phyloP scores from a whole-genome alignment of 805 yeast species.

The Brettanomyces sp. region DNA sequence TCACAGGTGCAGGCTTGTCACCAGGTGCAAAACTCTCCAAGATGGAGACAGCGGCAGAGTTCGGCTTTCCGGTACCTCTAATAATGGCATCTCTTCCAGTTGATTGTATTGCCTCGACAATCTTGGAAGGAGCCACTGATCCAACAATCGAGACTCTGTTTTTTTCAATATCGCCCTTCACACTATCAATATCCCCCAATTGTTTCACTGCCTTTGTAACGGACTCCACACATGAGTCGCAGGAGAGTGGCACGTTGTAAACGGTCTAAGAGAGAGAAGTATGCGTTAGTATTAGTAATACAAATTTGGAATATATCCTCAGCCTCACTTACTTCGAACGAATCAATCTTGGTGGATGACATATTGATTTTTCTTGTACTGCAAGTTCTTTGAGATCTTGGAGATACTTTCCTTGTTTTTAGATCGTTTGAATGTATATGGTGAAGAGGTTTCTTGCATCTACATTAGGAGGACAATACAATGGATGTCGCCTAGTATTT shows the following conservation, averaged over 20 bases:
- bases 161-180: conserved; percentile 46
- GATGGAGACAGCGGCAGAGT: conserved; percentile 87
- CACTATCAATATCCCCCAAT: conserved; percentile 40
- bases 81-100: conserved; percentile 87
- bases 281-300: background rate
- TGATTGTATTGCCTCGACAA: conserved; percentile 57
- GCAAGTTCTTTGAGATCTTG: too few relatives aligned
- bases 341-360: conserved; percentile 7
- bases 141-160: conserved; percentile 66
- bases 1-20: conserved; percentile 48
- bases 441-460: too few relatives aligned
- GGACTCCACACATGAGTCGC: conserved; percentile 59
- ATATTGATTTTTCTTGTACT: background rate
- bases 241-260: conserved; percentile 80
- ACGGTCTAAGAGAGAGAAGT: conserved; percentile 37
- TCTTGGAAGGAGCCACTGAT: conserved; percentile 61
- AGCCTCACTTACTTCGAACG: conserved; percentile 14
- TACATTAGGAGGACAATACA: too few relatives aligned
- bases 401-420: too few relatives aligned
- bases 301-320: background rate
- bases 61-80: conserved; percentile 81
- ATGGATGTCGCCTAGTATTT: too few relatives aligned
- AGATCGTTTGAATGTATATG: too few relatives aligned
- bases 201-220: conserved; percentile 44
- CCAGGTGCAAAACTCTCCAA: conserved; percentile 58